These are phyloP conservation scores for Sphagnum fallax DNA, from an alignment of 228 moss, liverwort and hornwort genomes.

Conservation along the genomic window DNA sequence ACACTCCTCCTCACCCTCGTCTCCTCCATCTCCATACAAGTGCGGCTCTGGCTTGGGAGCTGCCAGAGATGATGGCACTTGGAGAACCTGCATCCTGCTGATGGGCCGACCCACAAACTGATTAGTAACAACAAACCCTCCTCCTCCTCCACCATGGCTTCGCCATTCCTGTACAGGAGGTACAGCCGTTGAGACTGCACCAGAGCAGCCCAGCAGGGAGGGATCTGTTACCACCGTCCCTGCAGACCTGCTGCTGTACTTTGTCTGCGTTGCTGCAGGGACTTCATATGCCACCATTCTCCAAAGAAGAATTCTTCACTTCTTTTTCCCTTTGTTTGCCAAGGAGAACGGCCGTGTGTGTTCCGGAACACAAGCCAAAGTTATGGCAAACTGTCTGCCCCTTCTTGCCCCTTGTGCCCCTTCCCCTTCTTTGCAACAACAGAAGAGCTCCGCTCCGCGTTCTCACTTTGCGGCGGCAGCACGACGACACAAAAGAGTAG, in stretches of 20 bases:
- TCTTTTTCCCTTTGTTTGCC: background rate
- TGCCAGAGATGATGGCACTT: constrained; percentile 5
- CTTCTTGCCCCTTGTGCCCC: no score
- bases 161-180: constrained; percentile 21
- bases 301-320: constrained; percentile 1
- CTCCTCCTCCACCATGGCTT: constrained; percentile 9
- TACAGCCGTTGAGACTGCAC: constrained; percentile 19
- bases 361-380: background rate
- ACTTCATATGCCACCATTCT: constrained; percentile 62
- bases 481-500: no score
- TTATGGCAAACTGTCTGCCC: no score
- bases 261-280: constrained; percentile 11
- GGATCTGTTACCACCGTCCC: background rate
- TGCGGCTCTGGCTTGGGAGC: constrained; percentile 62
- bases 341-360: no score
- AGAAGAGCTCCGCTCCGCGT: no score
- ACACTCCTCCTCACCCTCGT: constrained; percentile 18
- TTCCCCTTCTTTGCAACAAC: no score
- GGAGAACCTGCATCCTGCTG: constrained; percentile 1
- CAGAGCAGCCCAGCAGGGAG: constrained; percentile 4
- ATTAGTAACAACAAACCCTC: background rate
- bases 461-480: no score
- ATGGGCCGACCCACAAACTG: constrained; percentile 8
- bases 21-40: constrained; percentile 28
- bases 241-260: constrained; percentile 15